phyloP scores from a whole-genome alignment of 768 basidiomycete species.

The Lactarius quietus region DNA sequence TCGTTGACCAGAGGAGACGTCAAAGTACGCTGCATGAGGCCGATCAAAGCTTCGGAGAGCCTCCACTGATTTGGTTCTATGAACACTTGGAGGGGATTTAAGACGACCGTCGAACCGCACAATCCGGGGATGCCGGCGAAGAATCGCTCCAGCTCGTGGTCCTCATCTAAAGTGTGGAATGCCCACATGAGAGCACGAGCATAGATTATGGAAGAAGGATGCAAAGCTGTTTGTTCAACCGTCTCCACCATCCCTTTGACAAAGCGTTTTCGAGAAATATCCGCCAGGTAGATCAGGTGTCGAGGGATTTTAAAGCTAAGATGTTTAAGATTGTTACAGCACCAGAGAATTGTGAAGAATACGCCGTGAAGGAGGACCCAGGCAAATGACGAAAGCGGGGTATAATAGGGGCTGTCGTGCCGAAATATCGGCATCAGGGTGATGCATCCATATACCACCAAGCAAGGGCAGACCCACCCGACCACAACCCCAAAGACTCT shows the following conservation, averaged over 20 bases:
- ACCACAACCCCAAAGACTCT: no score
- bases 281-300: not conserved
- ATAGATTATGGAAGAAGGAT: not conserved
- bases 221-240: not conserved
- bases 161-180: not conserved
- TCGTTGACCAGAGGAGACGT: not conserved
- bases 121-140: constrained; percentile 8
- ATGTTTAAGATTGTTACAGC: no score
- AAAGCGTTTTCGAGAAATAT: not conserved
- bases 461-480: no score
- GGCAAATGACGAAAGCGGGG: not conserved
- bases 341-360: not conserved
- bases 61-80: not conserved
- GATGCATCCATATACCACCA: no score
- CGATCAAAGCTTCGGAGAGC: not conserved
- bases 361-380: not conserved
- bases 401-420: no score
- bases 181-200: not conserved
- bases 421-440: no score
- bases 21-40: not conserved
- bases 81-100: not conserved
- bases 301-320: not conserved
- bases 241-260: not conserved
- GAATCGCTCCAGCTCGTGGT: not conserved
- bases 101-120: not conserved